These are phyloP conservation scores for Przewalskia tangutica DNA, from an alignment of 257 asterid genomes.

Conservation along the genomic window DNA sequence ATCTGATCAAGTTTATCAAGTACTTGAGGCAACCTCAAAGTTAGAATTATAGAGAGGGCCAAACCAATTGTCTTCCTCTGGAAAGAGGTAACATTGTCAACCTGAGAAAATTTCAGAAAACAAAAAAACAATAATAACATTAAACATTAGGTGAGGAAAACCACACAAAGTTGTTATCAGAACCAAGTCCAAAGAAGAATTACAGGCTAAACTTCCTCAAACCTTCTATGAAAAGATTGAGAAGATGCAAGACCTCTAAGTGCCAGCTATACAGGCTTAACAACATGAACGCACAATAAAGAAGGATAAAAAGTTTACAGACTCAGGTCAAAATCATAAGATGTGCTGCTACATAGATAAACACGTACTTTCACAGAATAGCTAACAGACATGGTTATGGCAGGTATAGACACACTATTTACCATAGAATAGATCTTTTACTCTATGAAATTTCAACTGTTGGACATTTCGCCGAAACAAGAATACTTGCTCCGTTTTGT, in stretches of 20 bases:
- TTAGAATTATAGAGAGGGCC: conserved; percentile 75
- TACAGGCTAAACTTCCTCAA: neutral
- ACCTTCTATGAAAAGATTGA: neutral
- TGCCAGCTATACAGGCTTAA: neutral
- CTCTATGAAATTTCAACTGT: neutral
- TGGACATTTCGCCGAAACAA: neutral
- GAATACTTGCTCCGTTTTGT: neutral
- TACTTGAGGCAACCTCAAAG: conserved; percentile 81
- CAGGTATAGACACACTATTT: neutral
- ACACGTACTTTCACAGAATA: neutral
- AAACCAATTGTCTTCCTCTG: conserved; percentile 71
- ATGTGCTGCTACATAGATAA: neutral
- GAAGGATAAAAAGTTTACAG: neutral
- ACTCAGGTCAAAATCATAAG: neutral
- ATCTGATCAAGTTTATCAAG: conserved; percentile 93
- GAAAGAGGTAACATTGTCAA: conserved; percentile 56
- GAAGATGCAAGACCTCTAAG: neutral
- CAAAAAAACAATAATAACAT: neutral
- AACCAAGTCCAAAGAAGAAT: neutral
- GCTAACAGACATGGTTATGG: neutral
- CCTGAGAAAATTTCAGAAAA: conserved; percentile 32
- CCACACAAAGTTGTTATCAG: neutral
- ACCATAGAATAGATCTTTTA: neutral
- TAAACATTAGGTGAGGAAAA: neutral
- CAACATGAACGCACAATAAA: neutral